Conservation (phyloP, 306 rosid genomes). For the Fragaria nilgerrensis region DNA sequence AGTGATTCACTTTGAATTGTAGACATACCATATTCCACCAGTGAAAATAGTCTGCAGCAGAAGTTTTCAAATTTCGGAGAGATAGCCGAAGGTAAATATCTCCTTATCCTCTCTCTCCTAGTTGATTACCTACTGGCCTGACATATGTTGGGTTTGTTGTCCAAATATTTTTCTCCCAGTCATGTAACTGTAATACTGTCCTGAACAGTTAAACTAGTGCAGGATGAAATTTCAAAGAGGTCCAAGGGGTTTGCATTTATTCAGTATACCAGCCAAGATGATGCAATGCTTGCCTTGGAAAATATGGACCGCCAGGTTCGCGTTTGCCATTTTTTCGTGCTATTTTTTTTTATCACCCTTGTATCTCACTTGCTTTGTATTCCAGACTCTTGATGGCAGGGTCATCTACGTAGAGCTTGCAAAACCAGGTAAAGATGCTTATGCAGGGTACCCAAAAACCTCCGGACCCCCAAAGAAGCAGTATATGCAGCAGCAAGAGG, state of each 20-base stretch:
- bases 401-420: conserved; percentile 64
- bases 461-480: conserved; percentile 71
- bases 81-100: conserved; percentile 73
- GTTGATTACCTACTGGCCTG: neutral
- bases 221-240: conserved; percentile 49
- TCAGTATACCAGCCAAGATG: conserved; percentile 73
- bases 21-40: conserved; percentile 80
- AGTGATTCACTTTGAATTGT: conserved; percentile 27
- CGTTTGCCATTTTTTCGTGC: neutral
- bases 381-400: conserved; percentile 62
- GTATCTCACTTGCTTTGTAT: conserved; percentile 14
- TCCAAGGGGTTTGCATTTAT: conserved; percentile 85
- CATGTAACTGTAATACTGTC: conserved; percentile 5
- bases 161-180: neutral
- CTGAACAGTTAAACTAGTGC: conserved; percentile 56
- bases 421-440: conserved; percentile 50
- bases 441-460: conserved; percentile 43
- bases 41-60: conserved; percentile 55
- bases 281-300: conserved; percentile 82
- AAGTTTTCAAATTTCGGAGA: conserved; percentile 76
- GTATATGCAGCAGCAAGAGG: conserved; percentile 47
- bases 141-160: neutral
- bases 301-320: conserved; percentile 85
- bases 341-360: neutral
- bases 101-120: conserved; percentile 5